Percentiles rank a stretch among this genome's conserved stretches.
phyloP scores from a whole-genome alignment of 441 rosid genomes.

The Flueggea neowawraea region DNA sequence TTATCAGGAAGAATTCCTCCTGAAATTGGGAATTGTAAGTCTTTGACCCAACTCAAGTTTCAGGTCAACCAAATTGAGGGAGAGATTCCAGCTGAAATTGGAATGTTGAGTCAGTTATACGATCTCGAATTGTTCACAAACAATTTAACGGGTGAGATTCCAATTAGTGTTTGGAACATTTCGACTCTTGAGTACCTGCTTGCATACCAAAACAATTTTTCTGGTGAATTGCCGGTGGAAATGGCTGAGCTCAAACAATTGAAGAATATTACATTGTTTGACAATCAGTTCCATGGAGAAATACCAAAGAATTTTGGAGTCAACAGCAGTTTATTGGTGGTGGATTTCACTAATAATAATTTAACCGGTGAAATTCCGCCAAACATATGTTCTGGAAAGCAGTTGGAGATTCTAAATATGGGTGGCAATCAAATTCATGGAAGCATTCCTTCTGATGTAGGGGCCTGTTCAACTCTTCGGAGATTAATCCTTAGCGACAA shows the following conservation, averaged over 20 bases:
- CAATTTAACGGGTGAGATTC: slow-evolving; percentile 62
- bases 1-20: slow-evolving; percentile 66
- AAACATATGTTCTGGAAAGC: slow-evolving; percentile 58
- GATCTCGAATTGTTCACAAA: slow-evolving; percentile 56
- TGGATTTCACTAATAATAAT: slow-evolving; percentile 56
- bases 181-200: slow-evolving; percentile 40
- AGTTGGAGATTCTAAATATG: slow-evolving; percentile 38
- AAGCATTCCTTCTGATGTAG: slow-evolving; percentile 48
- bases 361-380: slow-evolving; percentile 67
- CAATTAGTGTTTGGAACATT: slow-evolving; percentile 64
- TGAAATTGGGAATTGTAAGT: slow-evolving; percentile 67
- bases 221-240: slow-evolving; percentile 62
- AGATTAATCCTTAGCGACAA: slow-evolving; percentile 53
- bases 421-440: slow-evolving; percentile 67
- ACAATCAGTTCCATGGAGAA: slow-evolving; percentile 53
- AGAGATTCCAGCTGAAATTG: slow-evolving; percentile 55
- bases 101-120: slow-evolving; percentile 36
- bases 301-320: slow-evolving; percentile 63
- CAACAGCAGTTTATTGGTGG: slow-evolving; percentile 52
- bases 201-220: slow-evolving; percentile 55
- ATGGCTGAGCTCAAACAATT: slow-evolving; percentile 56
- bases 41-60: slow-evolving; percentile 35
- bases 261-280: slow-evolving; percentile 40
- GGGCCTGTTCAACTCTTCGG: slow-evolving; percentile 52
- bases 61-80: slow-evolving; percentile 63